phyloP scores from a whole-genome alignment of 257 asterid genomes.

The Catharanthus roseus region DNA sequence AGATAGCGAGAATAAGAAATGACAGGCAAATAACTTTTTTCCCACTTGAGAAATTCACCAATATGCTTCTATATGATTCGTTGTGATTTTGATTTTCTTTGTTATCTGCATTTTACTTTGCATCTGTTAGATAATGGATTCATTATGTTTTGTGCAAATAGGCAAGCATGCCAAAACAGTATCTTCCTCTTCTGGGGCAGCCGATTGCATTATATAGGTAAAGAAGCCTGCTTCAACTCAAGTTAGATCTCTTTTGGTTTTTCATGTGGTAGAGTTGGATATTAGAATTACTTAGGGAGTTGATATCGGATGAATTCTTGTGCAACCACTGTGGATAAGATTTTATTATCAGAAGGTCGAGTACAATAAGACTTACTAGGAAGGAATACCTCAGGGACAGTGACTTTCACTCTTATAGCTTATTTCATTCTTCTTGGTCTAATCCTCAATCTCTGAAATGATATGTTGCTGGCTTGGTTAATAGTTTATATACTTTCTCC shows the following conservation, averaged over 20 bases:
- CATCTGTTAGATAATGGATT: constrained; percentile 25
- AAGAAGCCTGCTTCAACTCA: constrained; percentile 12
- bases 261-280: too few relatives aligned
- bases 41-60: neutral
- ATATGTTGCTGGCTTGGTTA: constrained; percentile 22
- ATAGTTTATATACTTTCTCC: constrained; percentile 89
- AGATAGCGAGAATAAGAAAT: neutral
- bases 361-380: neutral
- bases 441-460: constrained; percentile 20
- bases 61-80: neutral
- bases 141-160: constrained; percentile 38
- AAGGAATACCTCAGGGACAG: neutral
- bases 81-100: constrained; percentile 8
- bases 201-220: constrained; percentile 97
- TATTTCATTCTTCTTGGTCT: constrained; percentile 7
- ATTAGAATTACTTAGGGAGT: too few relatives aligned
- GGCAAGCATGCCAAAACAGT: constrained; percentile 99
- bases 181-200: constrained; percentile 94
- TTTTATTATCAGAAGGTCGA: neutral
- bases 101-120: neutral
- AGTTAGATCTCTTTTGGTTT: neutral
- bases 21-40: neutral
- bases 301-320: neutral
- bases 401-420: neutral
- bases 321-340: neutral